These are phyloP conservation scores for Mucuna pruriens DNA, from an alignment of 306 rosid genomes.

Conservation along the genomic window DNA sequence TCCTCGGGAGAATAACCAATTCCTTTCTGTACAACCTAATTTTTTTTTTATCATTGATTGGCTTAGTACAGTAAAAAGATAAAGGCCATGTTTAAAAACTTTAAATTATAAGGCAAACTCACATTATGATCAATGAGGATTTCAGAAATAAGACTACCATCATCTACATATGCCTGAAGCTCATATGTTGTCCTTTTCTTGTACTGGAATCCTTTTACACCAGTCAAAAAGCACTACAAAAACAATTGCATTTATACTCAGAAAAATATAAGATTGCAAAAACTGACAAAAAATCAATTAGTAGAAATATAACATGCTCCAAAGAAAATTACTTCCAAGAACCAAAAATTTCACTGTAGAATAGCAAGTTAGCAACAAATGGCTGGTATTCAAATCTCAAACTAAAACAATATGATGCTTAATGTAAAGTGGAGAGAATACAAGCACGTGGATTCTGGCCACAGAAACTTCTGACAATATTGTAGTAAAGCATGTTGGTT, in stretches of 20 bases:
- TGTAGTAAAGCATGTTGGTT: slow-evolving; percentile 6
- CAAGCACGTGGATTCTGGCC: slow-evolving; percentile 3
- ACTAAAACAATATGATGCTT: neutral
- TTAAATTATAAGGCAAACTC: slow-evolving; percentile 46
- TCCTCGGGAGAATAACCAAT: slow-evolving; percentile 81
- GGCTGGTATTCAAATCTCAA: slow-evolving; percentile 8
- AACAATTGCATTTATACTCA: slow-evolving; percentile 28
- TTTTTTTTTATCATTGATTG: slow-evolving; percentile 27
- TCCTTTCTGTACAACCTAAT: slow-evolving; percentile 73
- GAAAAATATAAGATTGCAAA: slow-evolving; percentile 30
- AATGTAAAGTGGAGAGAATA: neutral
- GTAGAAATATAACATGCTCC: neutral
- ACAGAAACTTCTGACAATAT: slow-evolving; percentile 12
- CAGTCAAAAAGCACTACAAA: slow-evolving; percentile 88
- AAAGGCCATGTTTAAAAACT: slow-evolving; percentile 24
- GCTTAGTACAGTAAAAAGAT: slow-evolving; percentile 7
- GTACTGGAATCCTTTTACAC: slow-evolving; percentile 85
- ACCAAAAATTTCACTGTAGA: neutral
- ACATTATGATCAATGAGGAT: slow-evolving; percentile 75
- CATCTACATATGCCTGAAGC: slow-evolving; percentile 82
- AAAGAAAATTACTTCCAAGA: slow-evolving; percentile 9
- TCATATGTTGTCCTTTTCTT: slow-evolving; percentile 65
- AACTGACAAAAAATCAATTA: neutral
- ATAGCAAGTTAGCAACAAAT: neutral
- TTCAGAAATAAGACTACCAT: slow-evolving; percentile 92